Evolutionary conservation across 345 rosid genomes (phyloP), one percentile per base, ranked within the genome.

Genomic region (Lumnitzera littorea): DNA sequence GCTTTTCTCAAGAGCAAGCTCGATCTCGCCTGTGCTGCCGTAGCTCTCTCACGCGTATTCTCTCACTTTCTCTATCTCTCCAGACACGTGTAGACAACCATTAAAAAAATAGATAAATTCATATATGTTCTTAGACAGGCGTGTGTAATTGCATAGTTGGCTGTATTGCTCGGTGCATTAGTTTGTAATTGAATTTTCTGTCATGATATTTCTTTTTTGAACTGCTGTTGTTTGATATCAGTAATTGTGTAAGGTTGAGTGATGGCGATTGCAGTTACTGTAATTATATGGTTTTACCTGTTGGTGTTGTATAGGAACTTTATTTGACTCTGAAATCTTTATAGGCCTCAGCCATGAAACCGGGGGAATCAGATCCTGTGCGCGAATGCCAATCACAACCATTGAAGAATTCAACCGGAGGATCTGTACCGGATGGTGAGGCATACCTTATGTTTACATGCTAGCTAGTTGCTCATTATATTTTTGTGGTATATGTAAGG

Each of bases 11-110:
- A 82, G 78, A 79, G 50, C 57, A 81, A 80, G 70, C 96, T 85
- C 58, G 78, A 87, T 48, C 75, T 74, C 7, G 91, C 91, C 52
- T 85, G 96, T 69, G 91, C 95, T 59, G 96, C 89, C 59, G 89
- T 73, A 47, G 87, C 82, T 62, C 73, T 61, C 50, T 52, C 69
- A 36, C 63, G 76, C 71, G 98, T 90, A 74, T 62, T 56, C 55
- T 52, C 61, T 65, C 55, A 31, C 31, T 50, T 48, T 31, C 11
- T 14, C 8, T 49, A 47, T 11, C 54, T 27, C 46, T n/a, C 27
- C 9, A 3, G 15, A 10, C 15, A 20, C 49, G 13, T 47, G 16
- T 48, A 5, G 16, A 43, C 31, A 24, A 2, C n/a, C 9, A 12
- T 6, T 20, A 3, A 47, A 20, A 17, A 60, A 47, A 36, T 49